Percentiles rank a stretch among this genome's conserved stretches.
Conservation (phyloP, 2,329 filamentous ascomycete genomes). For the Penicillium sp. region DNA sequence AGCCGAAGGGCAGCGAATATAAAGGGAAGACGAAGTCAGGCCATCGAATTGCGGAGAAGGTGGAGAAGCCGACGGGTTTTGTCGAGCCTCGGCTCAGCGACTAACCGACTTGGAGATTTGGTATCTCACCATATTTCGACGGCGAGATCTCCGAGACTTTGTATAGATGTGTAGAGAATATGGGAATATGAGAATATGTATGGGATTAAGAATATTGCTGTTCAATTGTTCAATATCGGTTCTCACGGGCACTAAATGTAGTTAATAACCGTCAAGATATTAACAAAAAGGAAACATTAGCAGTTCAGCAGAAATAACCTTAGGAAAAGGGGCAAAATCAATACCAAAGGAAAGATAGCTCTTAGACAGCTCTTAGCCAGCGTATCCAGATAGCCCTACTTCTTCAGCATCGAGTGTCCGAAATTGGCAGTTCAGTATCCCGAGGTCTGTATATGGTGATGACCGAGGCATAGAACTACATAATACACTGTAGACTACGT, state of each 20-base stretch:
- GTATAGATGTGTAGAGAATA: not conserved
- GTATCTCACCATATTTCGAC: not conserved
- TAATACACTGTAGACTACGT: too few relatives aligned
- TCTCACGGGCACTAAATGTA: not conserved
- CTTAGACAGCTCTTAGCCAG: not conserved
- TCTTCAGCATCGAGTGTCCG: not conserved
- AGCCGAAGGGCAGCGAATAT: not conserved
- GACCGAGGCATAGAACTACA: not conserved
- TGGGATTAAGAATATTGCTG: not conserved
- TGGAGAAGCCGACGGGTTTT: slow-evolving; percentile 31
- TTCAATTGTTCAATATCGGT: not conserved
- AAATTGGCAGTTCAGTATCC: not conserved
- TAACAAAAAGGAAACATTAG: not conserved
- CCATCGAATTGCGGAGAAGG: slow-evolving; percentile 23
- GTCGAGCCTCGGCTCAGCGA: slow-evolving; percentile 22
- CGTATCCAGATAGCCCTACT: not conserved
- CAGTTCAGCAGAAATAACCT: not conserved
- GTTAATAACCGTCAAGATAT: not conserved
- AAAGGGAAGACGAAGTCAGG: slow-evolving; percentile 10
- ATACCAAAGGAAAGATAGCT: not conserved
- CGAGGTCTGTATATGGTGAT: not conserved
- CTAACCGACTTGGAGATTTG: not conserved
- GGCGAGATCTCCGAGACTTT: not conserved
- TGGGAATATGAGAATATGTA: not conserved
- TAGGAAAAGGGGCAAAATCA: not conserved